Conservation (phyloP, 1,284 basidiomycete genomes). For the Rhodofomes roseus region DNA sequence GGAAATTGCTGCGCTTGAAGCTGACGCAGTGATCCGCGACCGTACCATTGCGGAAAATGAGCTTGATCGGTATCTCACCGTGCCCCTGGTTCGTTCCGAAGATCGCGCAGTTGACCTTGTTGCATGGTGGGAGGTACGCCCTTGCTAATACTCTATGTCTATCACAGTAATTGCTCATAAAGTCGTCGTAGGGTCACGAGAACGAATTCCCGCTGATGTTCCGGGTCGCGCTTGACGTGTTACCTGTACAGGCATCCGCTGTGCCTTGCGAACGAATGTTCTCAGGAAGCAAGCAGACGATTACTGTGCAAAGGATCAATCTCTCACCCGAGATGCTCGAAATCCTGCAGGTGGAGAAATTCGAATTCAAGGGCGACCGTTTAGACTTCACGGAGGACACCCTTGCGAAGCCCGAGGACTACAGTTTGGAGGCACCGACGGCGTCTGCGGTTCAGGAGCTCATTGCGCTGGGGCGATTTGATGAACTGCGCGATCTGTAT, state of each 20-base stretch:
- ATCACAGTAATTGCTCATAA: not conserved
- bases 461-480: not conserved
- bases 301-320: conserved; percentile 7
- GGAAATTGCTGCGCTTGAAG: no score
- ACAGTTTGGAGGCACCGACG: not conserved
- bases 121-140: not conserved
- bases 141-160: not conserved
- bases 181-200: not conserved
- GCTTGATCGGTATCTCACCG: no score
- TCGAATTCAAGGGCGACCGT: not conserved
- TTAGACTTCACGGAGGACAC: not conserved
- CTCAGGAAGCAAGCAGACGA: conserved; percentile 24
- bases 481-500: not conserved
- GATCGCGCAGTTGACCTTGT: not conserved
- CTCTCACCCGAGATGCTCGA: conserved; percentile 20
- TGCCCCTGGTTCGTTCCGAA: not conserved
- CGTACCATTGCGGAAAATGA: no score
- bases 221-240: conserved; percentile 19
- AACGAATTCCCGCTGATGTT: conserved; percentile 14
- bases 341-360: conserved; percentile 24
- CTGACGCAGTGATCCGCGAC: no score
- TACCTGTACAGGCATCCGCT: conserved; percentile 25
- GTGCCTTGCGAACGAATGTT: conserved; percentile 27
- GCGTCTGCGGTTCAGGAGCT: not conserved
- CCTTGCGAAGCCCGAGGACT: not conserved